Evolutionary conservation across 2,329 filamentous ascomycete species (phyloP), one percentile per base, ranked within the genome.

Genomic region (Bisporella sp.): DNA sequence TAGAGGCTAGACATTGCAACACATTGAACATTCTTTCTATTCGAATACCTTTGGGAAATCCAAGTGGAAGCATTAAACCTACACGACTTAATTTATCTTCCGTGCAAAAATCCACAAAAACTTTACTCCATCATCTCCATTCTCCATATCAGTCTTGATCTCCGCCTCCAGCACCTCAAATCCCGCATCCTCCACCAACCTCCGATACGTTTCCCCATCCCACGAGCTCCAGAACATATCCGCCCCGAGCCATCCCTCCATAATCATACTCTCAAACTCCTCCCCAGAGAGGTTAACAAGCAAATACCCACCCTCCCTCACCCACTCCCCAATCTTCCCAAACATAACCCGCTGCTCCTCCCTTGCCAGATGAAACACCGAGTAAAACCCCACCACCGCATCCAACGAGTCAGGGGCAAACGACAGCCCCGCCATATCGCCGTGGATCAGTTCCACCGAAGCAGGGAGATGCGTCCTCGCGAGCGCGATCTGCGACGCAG

Each of bases 341-440:
- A 74, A 53, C 6, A 74, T 56, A 6, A 58, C 53, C 0, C 49
- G 61, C 47, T 74, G 72, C 48, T 74, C 71, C 3, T 62, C 59
- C 6, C 68, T 61, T 1, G 72, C 70, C 1, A 75, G 57, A 49
- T 75, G 72, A 21, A 74, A 67, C 41, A 74, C 65, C 1, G 69
- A 70, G 54, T 73, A 73, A 53, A 75, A 68, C 0, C 62, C 71
- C 4, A 69, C 55, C 2, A 73, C 69, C 2, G 69, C 71, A 50
- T 71, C 62, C 50, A 75, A 68, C 0, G 59, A 57, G 1, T 50
- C 54, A 0, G 46, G 29, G 0, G 49, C 50, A 53, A 73, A 72
- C 2, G 59, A 44, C 0, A 75, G 59, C 0, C 50, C 53, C 53
- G 68, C 64, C 72, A 75, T 75, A 49, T 74, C 71, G 1, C 66